These are phyloP conservation scores for Arachis hypogaea DNA, from an alignment of 306 rosid genomes.

Conservation along the genomic window DNA sequence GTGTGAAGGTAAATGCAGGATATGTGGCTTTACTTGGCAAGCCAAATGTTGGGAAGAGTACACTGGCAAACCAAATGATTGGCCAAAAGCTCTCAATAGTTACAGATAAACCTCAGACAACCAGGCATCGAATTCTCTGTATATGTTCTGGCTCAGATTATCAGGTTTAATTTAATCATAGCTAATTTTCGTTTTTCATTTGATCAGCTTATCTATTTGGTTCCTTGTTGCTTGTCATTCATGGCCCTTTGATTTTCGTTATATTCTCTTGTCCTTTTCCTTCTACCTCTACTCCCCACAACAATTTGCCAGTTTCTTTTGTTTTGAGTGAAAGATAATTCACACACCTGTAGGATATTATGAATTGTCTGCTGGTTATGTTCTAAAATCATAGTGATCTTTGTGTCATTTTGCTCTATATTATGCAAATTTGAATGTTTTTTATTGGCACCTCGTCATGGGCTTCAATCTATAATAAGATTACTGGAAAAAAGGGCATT, in stretches of 20 bases:
- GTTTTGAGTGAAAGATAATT: slow-evolving; percentile 1
- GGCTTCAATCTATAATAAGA: background rate
- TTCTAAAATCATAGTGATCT: slow-evolving; percentile 4
- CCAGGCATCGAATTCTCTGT: slow-evolving; percentile 93
- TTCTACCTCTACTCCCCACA: background rate
- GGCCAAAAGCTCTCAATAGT: slow-evolving; percentile 96
- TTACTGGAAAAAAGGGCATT: slow-evolving; percentile 18
- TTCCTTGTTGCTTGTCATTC: slow-evolving; percentile 17
- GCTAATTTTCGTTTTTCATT: slow-evolving; percentile 33
- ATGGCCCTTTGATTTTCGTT: slow-evolving; percentile 10
- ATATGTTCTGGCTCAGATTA: slow-evolving; percentile 85
- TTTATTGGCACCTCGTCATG: background rate
- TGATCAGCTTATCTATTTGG: slow-evolving; percentile 24
- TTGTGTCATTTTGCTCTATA: slow-evolving; percentile 10
- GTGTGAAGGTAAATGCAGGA: slow-evolving; percentile 57
- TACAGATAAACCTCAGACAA: slow-evolving; percentile 96
- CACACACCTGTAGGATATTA: background rate
- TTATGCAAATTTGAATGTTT: background rate
- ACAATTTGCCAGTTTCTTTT: background rate
- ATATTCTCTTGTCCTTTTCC: background rate
- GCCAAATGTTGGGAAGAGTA: slow-evolving; percentile 98
- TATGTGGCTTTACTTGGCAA: slow-evolving; percentile 90
- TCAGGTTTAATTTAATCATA: slow-evolving; percentile 68
- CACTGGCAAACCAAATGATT: slow-evolving; percentile 89
- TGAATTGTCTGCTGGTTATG: background rate